Conservation (phyloP, 495 filamentous ascomycete genomes). For the Penicillium herquei region DNA sequence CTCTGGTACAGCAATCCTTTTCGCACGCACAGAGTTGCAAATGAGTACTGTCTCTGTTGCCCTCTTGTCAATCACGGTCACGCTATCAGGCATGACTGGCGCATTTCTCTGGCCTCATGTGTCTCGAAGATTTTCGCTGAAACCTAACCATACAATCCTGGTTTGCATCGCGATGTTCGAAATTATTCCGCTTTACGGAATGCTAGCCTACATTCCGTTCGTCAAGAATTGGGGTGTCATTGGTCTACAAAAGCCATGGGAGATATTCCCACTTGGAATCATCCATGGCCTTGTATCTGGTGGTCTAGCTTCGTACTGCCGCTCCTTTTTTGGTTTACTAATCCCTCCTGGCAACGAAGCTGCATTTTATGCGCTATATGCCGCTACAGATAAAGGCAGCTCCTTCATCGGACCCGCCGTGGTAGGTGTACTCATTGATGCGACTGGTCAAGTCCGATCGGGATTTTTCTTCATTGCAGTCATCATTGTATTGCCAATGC, state of each 20-base stretch:
- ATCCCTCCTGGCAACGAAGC: conserved; percentile 89
- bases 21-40: conserved; percentile 81
- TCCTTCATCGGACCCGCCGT: conserved; percentile 86
- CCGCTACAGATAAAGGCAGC: conserved; percentile 90
- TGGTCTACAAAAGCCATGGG: conserved; percentile 83
- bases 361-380: conserved; percentile 89
- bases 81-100: conserved; percentile 71
- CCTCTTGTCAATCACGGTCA: conserved; percentile 81
- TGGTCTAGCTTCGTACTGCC: conserved; percentile 79
- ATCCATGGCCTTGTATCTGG: conserved; percentile 86
- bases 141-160: conserved; percentile 77
- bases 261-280: conserved; percentile 83
- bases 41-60: conserved; percentile 75
- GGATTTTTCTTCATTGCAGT: conserved; percentile 87
- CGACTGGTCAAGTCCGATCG: conserved; percentile 75
- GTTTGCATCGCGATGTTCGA: conserved; percentile 81
- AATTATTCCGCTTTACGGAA: conserved; percentile 80
- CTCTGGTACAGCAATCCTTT: conserved; percentile 86
- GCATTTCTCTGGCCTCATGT: conserved; percentile 81
- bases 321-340: conserved; percentile 78
- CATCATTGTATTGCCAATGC: conserved; percentile 72
- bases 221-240: conserved; percentile 69
- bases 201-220: conserved; percentile 79
- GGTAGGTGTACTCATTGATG: conserved; percentile 80
- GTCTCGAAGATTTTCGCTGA: conserved; percentile 57